A percentile compares a stretch with the other conserved stretches of the same genome.
phyloP scores from a whole-genome alignment of 495 filamentous ascomycete species.

The Trichoderma virens region DNA sequence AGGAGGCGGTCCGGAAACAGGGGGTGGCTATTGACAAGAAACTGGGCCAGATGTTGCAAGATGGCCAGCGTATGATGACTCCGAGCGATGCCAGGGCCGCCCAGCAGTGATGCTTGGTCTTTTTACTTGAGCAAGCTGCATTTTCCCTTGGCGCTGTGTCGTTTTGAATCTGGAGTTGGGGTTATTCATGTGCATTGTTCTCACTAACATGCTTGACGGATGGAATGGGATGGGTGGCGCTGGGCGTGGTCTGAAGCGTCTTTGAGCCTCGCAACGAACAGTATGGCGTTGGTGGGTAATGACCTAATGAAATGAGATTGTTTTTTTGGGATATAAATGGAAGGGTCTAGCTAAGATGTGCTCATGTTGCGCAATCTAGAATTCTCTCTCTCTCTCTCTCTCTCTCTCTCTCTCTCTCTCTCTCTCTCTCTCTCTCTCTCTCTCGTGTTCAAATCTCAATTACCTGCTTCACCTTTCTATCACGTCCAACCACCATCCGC shows the following conservation, averaged over 20 bases:
- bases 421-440: background rate
- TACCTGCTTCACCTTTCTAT: conserved; percentile 52
- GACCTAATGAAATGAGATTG: background rate
- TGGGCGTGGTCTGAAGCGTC: background rate
- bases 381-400: background rate
- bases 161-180: background rate
- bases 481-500: conserved; percentile 60
- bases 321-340: background rate
- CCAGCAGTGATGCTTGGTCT: background rate
- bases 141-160: background rate
- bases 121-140: background rate
- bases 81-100: conserved; percentile 32
- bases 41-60: conserved; percentile 45
- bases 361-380: background rate
- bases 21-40: conserved; percentile 45
- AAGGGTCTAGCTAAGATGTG: background rate
- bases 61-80: conserved; percentile 49
- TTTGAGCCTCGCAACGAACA: background rate
- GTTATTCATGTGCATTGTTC: background rate
- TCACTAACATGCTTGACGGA: background rate
- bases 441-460: background rate
- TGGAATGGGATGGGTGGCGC: background rate
- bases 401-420: background rate
- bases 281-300: background rate
- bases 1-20: conserved; percentile 45